A percentile compares a stretch with the other conserved stretches of the same genome.
phyloP scores from a whole-genome alignment of 2,329 filamentous ascomycete genomes.

The Truncatella angustata region DNA sequence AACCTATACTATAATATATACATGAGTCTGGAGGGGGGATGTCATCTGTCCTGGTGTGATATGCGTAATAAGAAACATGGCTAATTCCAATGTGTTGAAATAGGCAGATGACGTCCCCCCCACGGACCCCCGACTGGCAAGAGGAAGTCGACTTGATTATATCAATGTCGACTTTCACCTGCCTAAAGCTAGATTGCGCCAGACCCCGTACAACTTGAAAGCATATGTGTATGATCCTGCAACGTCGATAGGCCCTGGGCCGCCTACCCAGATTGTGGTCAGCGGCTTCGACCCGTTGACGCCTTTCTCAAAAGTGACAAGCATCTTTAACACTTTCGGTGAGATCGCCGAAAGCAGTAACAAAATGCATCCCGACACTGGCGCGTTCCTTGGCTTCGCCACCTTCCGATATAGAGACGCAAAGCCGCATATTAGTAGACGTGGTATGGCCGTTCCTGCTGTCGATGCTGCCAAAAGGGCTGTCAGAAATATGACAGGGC shows the following conservation, averaged over 20 bases:
- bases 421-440: conserved; percentile 43
- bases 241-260: conserved; percentile 84
- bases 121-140: conserved; percentile 77
- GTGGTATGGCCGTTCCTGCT: conserved; percentile 60
- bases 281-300: conserved; percentile 94
- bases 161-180: conserved; percentile 70
- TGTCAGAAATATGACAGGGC: conserved; percentile 72
- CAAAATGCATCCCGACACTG: conserved; percentile 91
- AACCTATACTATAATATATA: conserved; percentile 41
- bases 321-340: conserved; percentile 76
- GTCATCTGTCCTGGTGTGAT: conserved; percentile 56
- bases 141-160: conserved; percentile 64
- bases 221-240: conserved; percentile 79
- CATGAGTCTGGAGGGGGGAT: conserved; percentile 47
- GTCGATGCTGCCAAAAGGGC: conserved; percentile 80
- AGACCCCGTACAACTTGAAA: conserved; percentile 74
- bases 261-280: conserved; percentile 86
- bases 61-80: conserved; percentile 37
- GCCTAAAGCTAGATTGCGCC: conserved; percentile 68
- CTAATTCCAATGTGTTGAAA: conserved; percentile 54
- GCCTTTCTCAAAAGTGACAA: conserved; percentile 72
- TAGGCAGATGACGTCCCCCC: conserved; percentile 78
- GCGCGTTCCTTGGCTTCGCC: conserved; percentile 90
- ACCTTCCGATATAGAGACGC: conserved; percentile 85
- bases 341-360: conserved; percentile 90